Percentiles rank a stretch among this genome's conserved stretches.
Evolutionary conservation across 164 flowering plant genomes (phyloP).

Genomic region (Macadamia integrifolia): DNA sequence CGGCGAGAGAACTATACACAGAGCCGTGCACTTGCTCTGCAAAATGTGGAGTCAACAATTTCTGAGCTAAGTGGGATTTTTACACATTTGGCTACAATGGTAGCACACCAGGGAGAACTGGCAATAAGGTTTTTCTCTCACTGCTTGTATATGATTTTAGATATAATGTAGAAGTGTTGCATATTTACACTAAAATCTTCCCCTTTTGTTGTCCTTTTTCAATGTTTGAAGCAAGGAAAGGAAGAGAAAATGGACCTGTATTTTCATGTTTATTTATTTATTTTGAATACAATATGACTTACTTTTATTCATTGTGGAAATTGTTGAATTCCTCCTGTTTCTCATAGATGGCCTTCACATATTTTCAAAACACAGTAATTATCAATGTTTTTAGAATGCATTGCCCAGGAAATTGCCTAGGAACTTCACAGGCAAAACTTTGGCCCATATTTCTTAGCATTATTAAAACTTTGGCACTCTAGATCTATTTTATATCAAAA

Average conservation of each 20-base stretch:
- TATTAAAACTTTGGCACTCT: no score
- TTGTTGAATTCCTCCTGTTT: no score
- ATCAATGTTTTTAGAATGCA: no score
- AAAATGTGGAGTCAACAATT: conserved; percentile 85
- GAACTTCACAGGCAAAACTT: no score
- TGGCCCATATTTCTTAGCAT: no score
- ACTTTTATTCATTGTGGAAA: no score
- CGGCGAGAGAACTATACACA: conserved; percentile 53
- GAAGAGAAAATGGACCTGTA: not conserved
- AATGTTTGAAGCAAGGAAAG: no score
- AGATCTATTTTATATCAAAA: no score
- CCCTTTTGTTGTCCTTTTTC: not conserved
- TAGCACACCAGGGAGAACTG: conserved; percentile 82
- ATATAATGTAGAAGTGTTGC: not conserved
- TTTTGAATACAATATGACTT: no score
- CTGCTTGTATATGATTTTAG: conserved; percentile 2
- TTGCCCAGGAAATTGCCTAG: no score
- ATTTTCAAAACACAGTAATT: no score
- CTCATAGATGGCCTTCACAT: no score
- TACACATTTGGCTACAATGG: conserved; percentile 85
- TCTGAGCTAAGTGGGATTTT: conserved; percentile 83
- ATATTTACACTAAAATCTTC: not conserved
- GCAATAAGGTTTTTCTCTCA: conserved; percentile 63
- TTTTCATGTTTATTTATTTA: not conserved
- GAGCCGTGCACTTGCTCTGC: conserved; percentile 70